Conservation (phyloP, 768 basidiomycete species). For the Lactarius quietus region DNA sequence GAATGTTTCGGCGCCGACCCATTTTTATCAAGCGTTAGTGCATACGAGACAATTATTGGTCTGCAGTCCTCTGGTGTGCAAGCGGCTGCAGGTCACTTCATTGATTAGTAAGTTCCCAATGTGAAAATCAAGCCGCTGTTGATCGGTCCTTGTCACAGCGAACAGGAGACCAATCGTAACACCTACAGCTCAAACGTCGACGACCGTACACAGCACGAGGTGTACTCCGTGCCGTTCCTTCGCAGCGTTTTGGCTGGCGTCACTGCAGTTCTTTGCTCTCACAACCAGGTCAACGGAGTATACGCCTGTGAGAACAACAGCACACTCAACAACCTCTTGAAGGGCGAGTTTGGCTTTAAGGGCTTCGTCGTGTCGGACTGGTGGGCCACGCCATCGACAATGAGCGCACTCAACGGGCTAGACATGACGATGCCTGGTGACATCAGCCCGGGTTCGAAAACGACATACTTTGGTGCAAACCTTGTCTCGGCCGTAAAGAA, state of each 20-base stretch:
- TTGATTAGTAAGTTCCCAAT: conserved; percentile 60
- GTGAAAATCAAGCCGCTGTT: no score
- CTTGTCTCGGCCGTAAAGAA: conserved; percentile 69
- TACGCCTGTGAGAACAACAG: conserved; percentile 76
- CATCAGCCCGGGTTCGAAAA: conserved; percentile 43
- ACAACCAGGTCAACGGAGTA: conserved; percentile 66
- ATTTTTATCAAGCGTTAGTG: conserved; percentile 72
- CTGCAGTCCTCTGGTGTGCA: conserved; percentile 78
- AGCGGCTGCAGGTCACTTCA: conserved; percentile 81
- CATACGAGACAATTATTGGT: conserved; percentile 79
- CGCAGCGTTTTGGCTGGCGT: conserved; percentile 72
- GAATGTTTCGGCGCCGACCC: conserved; percentile 96
- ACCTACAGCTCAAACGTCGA: conserved; percentile 63
- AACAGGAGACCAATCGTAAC: conserved; percentile 63
- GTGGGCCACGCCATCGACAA: conserved; percentile 60
- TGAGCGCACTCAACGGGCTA: conserved; percentile 55
- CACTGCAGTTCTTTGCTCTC: conserved; percentile 71
- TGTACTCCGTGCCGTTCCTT: conserved; percentile 68
- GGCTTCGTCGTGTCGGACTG: conserved; percentile 79
- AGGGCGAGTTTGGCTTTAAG: conserved; percentile 73
- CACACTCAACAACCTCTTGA: conserved; percentile 68
- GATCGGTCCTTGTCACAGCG: no score
- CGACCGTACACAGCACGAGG: conserved; percentile 75
- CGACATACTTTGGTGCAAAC: conserved; percentile 61
- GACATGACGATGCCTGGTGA: conserved; percentile 66